These are phyloP conservation scores for Dothistroma pini DNA, from an alignment of 2,329 filamentous ascomycete genomes.

Conservation along the genomic window DNA sequence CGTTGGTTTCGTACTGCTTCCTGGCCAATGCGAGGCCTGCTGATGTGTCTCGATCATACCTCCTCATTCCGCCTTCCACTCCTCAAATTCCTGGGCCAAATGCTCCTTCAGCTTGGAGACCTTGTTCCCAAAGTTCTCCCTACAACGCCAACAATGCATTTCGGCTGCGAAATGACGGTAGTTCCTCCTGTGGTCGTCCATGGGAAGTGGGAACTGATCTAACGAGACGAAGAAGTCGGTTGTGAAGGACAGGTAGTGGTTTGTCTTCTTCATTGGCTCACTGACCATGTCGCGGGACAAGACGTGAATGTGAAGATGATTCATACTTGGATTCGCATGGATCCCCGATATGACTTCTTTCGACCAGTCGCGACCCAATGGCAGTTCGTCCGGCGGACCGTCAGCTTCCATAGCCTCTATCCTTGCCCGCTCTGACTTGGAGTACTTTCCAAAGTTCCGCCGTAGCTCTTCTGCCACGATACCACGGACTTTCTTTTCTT, in stretches of 20 bases:
- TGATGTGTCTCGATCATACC: not conserved
- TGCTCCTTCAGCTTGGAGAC: constrained; percentile 71
- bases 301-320: constrained; percentile 85
- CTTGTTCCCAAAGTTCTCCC: constrained; percentile 65
- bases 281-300: constrained; percentile 76
- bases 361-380: constrained; percentile 72
- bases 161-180: constrained; percentile 58
- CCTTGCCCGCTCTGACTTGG: constrained; percentile 59
- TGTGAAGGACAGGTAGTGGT: constrained; percentile 90
- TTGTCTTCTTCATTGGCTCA: constrained; percentile 67
- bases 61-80: constrained; percentile 63
- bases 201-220: constrained; percentile 71
- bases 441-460: constrained; percentile 62
- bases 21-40: not conserved
- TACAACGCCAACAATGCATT: constrained; percentile 82
- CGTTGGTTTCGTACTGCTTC: not conserved
- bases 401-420: constrained; percentile 58
- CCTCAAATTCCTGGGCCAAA: constrained; percentile 67
- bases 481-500: constrained; percentile 58
- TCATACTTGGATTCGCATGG: constrained; percentile 88
- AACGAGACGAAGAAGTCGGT: constrained; percentile 79
- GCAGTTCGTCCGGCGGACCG: constrained; percentile 47
- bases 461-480: constrained; percentile 73
- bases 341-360: constrained; percentile 72
- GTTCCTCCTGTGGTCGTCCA: constrained; percentile 61